A percentile compares a stretch with the other conserved stretches of the same genome.
Conservation (phyloP, 805 yeast genomes). For the Candida multigemmis region DNA sequence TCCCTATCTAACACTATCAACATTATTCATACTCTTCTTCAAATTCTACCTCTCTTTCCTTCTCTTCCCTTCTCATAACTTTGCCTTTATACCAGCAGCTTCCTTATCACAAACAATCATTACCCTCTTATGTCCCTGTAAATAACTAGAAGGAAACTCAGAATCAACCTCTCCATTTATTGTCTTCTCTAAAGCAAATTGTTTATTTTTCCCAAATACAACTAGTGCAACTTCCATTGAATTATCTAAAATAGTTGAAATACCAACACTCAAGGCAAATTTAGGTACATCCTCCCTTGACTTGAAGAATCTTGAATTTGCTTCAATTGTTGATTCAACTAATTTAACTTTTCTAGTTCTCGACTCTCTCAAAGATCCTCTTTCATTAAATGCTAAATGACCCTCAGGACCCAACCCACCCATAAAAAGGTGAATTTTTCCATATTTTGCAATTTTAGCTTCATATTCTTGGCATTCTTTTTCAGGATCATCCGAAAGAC, state of each 20-base stretch:
- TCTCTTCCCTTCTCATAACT: too few species aligned
- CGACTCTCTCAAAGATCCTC: conserved; percentile 39
- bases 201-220: conserved; percentile 41
- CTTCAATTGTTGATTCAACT: conserved; percentile 41
- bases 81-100: conserved; percentile 31
- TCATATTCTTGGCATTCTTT: conserved; percentile 42
- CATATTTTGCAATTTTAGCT: conserved; percentile 35
- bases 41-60: too few species aligned
- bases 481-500: conserved; percentile 36
- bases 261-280: conserved; percentile 46
- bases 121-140: conserved; percentile 38
- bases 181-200: conserved; percentile 38
- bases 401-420: conserved; percentile 59
- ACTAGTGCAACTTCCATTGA: conserved; percentile 44
- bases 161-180: conserved; percentile 31
- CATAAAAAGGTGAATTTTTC: conserved; percentile 43
- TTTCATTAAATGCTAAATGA: conserved; percentile 53
- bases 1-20: too few species aligned
- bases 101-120: conserved; percentile 39
- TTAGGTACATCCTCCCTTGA: conserved; percentile 48
- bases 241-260: conserved; percentile 46
- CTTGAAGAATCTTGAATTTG: conserved; percentile 45
- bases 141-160: conserved; percentile 39
- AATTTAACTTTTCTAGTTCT: conserved; percentile 38
- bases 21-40: too few species aligned